Base-by-base conservation (phyloP, 148 eudicot species). In the Pouteria glomerata region DNA sequence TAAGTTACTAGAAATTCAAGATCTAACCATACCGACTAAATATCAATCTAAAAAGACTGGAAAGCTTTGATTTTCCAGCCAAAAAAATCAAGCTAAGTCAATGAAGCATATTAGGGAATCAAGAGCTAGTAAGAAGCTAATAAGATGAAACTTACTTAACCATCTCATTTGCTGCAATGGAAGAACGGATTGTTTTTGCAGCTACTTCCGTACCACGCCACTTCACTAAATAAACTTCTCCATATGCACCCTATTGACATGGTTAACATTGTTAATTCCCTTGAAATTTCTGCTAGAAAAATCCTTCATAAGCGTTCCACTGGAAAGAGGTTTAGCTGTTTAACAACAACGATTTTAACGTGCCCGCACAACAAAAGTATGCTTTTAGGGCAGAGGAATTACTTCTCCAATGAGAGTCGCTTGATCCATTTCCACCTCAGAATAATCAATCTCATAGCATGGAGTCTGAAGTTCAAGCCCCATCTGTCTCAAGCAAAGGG, bases 141-240 rank as follows among this genome's bases (percentile, higher is more conserved):
- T 8, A 53, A 35, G 26, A 26, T 18, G 37, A 47, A 47, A 75
- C 79, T 78, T 60, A 82, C 85, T 63, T 82, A 74, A 82, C 85
- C 71, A 55, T 62, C 37, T 74, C 73, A 59, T 78, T 78, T 66
- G 85, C 78, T 67, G 85, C 81, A 71, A 82, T 82, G 48, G 85
- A 82, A 62, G 85, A 78, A 23, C 85, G 81, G 35, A 82, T 82
- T 34, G 85, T 82, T 73, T 82, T 82, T 78, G 85, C 85, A 68
- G 85, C 85, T 64, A 82, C 85, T 75, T 78, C 79, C 27, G 85
- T 82, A 23, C 85, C 85, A 47, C 85, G 85, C 85, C 85, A 82
- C 63, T 72, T 82, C 48, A 82, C 85, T 52, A 78, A 71, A 52
- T 82, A 82, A 61, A 82, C 74, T 78, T 82, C 85, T 62, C 85